Evolutionary conservation across 2,329 filamentous ascomycete genomes (phyloP), one percentile per base, ranked within the genome.

Genomic region (Chaetomium olivaceum): DNA sequence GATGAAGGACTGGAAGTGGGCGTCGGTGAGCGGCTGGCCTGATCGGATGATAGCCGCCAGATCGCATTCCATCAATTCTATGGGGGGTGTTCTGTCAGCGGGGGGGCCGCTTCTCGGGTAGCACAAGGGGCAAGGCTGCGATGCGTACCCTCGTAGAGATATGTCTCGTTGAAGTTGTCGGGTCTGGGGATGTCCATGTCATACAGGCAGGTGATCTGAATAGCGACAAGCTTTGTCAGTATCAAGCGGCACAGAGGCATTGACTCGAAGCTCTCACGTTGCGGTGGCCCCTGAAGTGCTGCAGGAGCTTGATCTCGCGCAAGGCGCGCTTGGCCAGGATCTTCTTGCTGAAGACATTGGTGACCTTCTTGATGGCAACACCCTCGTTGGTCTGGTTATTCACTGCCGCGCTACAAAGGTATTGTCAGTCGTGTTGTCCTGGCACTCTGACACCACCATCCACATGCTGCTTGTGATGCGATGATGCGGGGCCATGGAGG

Each of bases 321-420:
- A 99, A 81, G 58, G 95, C 95, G 76, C 95, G 91, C 88, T 99
- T 99, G 74, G 95, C 95, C 72, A 99, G 86, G 73, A 99, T 99
- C 88, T 98, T 98, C 83, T 99, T 99, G 86, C 93, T 97, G 81
- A 99, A 99, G 74, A 99, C 94, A 91, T 99, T 99, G 83, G 95
- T 99, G 78, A 99, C 92, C 82, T 99, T 99, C 82, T 99, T 99
- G 84, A 99, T 95, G 74, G 95, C 95, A 69, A 99, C 93, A 50
- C 94, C 93, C 77, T 99, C 95, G 75, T 88, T 90, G 36, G 91
- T 96, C 78, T 93, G 88, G 77, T 88, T 89, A 84, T 98, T 97
- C 71, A 92, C 91, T 63, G 95, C 95, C 67, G 95, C 94, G 80
- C 93, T 97, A 58, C 19, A 56, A 68, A 71, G 67, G 14, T 14